A percentile compares a stretch with the other conserved stretches of the same genome.
These are phyloP conservation scores for Vicia sativa DNA, from an alignment of 306 rosid genomes.

Conservation along the genomic window DNA sequence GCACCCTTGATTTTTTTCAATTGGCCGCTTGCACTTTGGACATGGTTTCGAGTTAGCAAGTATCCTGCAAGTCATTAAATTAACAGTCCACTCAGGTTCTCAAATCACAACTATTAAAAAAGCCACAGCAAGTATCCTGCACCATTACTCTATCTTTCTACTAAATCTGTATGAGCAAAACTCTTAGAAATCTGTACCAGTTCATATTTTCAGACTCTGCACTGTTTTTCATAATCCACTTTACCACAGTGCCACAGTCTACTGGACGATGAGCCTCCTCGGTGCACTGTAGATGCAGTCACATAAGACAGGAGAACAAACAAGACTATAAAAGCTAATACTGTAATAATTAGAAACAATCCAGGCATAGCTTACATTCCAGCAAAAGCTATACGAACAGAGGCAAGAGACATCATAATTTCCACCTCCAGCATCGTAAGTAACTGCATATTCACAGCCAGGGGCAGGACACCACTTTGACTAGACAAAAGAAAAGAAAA, in stretches of 20 bases:
- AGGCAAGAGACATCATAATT: constrained; percentile 91
- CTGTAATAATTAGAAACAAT: constrained; percentile 17
- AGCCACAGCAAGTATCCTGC: not conserved
- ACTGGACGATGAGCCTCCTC: constrained; percentile 99
- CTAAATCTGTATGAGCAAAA: constrained; percentile 20
- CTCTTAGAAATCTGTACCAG: constrained; percentile 51
- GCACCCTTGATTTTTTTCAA: constrained; percentile 93
- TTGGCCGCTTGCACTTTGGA: constrained; percentile 92
- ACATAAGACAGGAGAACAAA: constrained; percentile 33
- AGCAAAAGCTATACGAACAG: constrained; percentile 89
- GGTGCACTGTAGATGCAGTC: constrained; percentile 60
- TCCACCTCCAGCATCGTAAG: constrained; percentile 82
- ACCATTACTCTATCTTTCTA: constrained; percentile 26
- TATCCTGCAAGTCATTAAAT: constrained; percentile 49
- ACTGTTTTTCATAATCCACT: constrained; percentile 94
- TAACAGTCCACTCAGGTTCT: constrained; percentile 31
- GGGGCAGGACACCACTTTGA: constrained; percentile 98
- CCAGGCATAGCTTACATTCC: constrained; percentile 61
- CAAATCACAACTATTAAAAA: constrained; percentile 19
- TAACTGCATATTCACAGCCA: constrained; percentile 89
- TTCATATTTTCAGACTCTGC: constrained; percentile 98
- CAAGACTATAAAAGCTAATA: constrained; percentile 23
- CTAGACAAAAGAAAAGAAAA: constrained; percentile 48
- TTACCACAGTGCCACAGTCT: constrained; percentile 89
- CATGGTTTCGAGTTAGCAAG: constrained; percentile 85